These are phyloP conservation scores for Dryadomyces sulphureus DNA, from an alignment of 2,329 filamentous ascomycete genomes.

Conservation along the genomic window DNA sequence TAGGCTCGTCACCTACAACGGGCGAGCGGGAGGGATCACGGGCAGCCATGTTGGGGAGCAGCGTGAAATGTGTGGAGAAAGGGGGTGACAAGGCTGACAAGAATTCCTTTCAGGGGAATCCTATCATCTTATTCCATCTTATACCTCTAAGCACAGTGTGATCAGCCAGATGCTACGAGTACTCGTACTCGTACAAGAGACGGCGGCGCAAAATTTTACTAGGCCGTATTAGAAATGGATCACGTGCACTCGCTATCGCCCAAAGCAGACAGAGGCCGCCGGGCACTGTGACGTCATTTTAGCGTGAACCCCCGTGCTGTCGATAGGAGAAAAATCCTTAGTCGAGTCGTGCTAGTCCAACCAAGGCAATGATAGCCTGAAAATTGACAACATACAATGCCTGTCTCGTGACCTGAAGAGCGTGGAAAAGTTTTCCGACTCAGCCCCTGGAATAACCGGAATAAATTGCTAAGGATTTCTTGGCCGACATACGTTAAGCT, in stretches of 20 bases:
- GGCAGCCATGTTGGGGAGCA: background rate
- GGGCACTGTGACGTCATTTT: too few relatives aligned
- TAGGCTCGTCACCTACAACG: background rate
- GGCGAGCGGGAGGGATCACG: background rate
- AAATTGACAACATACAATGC: background rate
- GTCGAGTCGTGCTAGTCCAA: background rate
- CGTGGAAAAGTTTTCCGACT: background rate
- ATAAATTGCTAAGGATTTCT: background rate
- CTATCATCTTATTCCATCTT: background rate
- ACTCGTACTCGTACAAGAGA: too few relatives aligned
- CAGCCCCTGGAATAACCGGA: background rate
- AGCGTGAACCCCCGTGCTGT: too few relatives aligned
- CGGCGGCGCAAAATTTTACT: background rate
- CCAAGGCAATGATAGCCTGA: background rate
- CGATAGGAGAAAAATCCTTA: too few relatives aligned
- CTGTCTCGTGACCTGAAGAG: background rate
- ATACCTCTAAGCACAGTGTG: background rate
- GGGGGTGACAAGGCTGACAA: background rate
- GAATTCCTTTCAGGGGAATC: background rate
- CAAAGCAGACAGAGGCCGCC: too few relatives aligned
- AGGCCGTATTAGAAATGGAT: background rate
- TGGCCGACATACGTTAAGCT: background rate
- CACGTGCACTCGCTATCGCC: background rate
- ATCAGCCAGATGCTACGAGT: background rate
- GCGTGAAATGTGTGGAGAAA: background rate